Conservation (phyloP, 2,329 filamentous ascomycete genomes). For the Huntiella bhutanensis region DNA sequence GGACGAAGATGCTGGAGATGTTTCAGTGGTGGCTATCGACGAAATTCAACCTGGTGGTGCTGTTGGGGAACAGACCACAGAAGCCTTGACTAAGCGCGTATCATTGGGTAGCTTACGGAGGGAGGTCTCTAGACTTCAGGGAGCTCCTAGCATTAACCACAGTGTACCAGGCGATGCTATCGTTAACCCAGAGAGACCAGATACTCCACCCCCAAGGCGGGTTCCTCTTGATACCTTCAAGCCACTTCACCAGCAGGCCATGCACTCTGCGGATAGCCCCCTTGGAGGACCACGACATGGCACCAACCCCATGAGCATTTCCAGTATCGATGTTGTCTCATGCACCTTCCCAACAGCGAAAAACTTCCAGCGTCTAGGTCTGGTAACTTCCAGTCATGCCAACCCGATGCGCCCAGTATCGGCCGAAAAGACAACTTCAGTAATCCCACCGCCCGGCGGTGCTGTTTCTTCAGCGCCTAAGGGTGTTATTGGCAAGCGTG, state of each 20-base stretch:
- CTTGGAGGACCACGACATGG: constrained; percentile 1
- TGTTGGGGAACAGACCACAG: constrained; percentile 22
- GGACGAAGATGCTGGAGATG: constrained; percentile 36
- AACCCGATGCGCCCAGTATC: constrained; percentile 28
- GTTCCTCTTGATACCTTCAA: not conserved
- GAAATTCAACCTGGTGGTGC: constrained; percentile 60
- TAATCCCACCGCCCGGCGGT: not conserved
- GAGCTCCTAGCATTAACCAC: constrained; percentile 1
- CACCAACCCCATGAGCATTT: constrained; percentile 31
- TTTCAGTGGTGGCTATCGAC: constrained; percentile 35
- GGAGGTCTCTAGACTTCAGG: constrained; percentile 3
- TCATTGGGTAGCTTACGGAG: constrained; percentile 6
- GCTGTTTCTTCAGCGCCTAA: constrained; percentile 27
- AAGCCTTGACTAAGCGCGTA: not conserved
- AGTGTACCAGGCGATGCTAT: not conserved
- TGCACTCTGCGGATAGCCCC: not conserved
- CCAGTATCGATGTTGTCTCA: constrained; percentile 41
- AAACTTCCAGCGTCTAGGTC: constrained; percentile 18
- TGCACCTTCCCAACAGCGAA: constrained; percentile 41
- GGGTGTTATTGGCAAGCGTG: constrained; percentile 37
- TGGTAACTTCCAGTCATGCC: constrained; percentile 5
- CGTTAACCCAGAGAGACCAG: constrained; percentile 1
- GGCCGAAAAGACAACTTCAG: constrained; percentile 1
- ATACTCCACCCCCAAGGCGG: not conserved
- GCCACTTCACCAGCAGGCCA: not conserved